A percentile compares a stretch with the other conserved stretches of the same genome.
Evolutionary conservation across 2,329 filamentous ascomycete species (phyloP).

Genomic region (Tolypocladium ophioglossoides): DNA sequence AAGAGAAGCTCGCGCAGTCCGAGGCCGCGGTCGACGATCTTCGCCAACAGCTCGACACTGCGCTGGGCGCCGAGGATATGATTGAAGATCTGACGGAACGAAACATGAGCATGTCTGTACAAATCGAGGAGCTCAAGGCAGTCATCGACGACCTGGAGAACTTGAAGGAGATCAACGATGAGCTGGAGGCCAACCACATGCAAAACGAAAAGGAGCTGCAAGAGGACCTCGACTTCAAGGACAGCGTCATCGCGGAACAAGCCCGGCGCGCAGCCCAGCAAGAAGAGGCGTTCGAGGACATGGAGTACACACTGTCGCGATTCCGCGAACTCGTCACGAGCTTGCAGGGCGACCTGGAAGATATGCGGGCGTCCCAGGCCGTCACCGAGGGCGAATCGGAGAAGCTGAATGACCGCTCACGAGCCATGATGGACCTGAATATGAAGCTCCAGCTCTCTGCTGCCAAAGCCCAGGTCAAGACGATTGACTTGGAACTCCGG

Average conservation of each 20-base stretch:
- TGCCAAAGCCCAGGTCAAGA: conserved; percentile 85
- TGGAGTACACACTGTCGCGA: conserved; percentile 79
- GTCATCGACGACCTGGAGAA: conserved; percentile 81
- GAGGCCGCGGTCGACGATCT: conserved; percentile 76
- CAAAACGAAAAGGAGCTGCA: conserved; percentile 92
- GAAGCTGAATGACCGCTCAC: conserved; percentile 76
- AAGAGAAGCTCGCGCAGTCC: conserved; percentile 61
- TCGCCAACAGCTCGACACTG: conserved; percentile 81
- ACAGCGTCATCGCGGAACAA: conserved; percentile 75
- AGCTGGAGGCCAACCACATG: conserved; percentile 85
- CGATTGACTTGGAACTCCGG: conserved; percentile 81
- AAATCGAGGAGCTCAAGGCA: conserved; percentile 71
- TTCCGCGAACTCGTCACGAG: conserved; percentile 85
- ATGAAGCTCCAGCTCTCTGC: conserved; percentile 86
- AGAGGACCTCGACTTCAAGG: conserved; percentile 83
- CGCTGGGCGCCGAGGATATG: conserved; percentile 82
- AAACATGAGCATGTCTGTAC: conserved; percentile 73
- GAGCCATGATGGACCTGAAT: conserved; percentile 95
- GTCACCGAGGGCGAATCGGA: conserved; percentile 89
- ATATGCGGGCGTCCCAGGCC: conserved; percentile 84
- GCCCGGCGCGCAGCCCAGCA: conserved; percentile 62
- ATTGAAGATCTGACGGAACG: conserved; percentile 85
- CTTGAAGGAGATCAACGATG: conserved; percentile 85
- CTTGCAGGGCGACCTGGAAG: conserved; percentile 77
- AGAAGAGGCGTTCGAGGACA: conserved; percentile 70